Base-by-base conservation (phyloP, 108 stramenopile genomes). In the Cyclotella cryptica region DNA sequence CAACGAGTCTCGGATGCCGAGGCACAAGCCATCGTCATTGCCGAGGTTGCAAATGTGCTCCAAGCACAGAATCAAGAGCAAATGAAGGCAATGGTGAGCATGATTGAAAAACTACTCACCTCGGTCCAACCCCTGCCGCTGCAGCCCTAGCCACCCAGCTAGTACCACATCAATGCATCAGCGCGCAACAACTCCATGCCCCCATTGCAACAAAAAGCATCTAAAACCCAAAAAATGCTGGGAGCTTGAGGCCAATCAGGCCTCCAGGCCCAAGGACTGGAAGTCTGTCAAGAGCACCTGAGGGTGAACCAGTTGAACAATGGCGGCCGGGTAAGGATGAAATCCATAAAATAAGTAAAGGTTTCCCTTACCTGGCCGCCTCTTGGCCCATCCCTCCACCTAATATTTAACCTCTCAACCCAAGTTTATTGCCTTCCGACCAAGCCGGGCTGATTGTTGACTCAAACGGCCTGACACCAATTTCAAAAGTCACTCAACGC, bases 301-400 rank as follows among this genome's bases (percentile, higher is more conserved):
- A 67, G 42, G 21, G 40, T 27, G 24, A 46, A n/a, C 41, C 62
- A 26, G 12, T 28, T 17, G 28, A 63, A 28, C 62, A 63, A 41
- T 63, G 62, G 62, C 30, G 1, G 21, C 62, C 29, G 15, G 62
- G 62, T 10, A 11, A 14, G 30, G 62, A 30, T 29, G 62, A 63
- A 41, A 39, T 63, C 62, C 10, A 35, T 63, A 63, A 63, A 63
- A 35, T 63, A 63, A 63, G 21, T 21, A 35, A 29, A 41, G 40
- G 62, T 41, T 63, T 63, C 62, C 28, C 62, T 7, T 51, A 51
- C 49, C 49, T 51, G 17, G 49, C 8, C 3, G n/a, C 19, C 8
- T 1, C 28, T 63, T 11, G 35, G 41, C 62, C 41, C 30, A 10
- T 41, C 62, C 30, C 40, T 41, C 62, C 62, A 35, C 41, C 17